Evolutionary conservation across 2,329 filamentous ascomycete species (phyloP), one percentile per base, ranked within the genome.

Genomic region (Colletotrichum sp.): DNA sequence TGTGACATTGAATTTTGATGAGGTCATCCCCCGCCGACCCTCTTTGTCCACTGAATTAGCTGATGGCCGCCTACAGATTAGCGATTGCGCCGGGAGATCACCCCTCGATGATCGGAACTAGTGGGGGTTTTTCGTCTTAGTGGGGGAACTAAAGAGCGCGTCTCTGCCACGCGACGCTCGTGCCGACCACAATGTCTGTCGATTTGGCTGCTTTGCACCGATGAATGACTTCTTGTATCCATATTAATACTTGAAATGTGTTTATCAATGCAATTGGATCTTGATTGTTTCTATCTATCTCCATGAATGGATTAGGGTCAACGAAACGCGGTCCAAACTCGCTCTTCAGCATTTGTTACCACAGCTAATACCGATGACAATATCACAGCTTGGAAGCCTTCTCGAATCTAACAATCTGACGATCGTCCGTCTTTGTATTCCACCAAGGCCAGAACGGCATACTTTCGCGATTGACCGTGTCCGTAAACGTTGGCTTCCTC

Each of bases 401-500:
- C 18, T 61, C 18, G 18, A 34, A 8, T 1, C 30, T 34, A 5
- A 30, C 30, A 32, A 61, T 61, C 4, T 34, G 30, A 12, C 58
- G 58, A 22, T 28, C 7, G 12, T 22, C 27, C 58, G 18, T 61
- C 27, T 12, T 61, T 15, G 30, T 13, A 4, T 61, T 32, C 27
- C 58, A 34, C 58, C 30, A 61, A 61, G 58, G 30, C 28, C 58
- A 61, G 15, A 34, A 61, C 3, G 28, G 58, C 58, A 61, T 61
- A 0, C 28, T 61, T 30, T 61, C 58, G 0, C 58, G 7, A n/a
- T 18, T 25, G 7, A 61, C 58, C 28, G 58, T 56, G 4, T 28
- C 68, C 28, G 22, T 86, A 79, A 95, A 95, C 12, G 89, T 85
- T 0, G 92, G 91, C 74, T 88, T 87, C 66, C 93, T 87, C 87